Evolutionary conservation across 768 basidiomycete species (phyloP), one percentile per base, ranked within the genome.

Genomic region (Naganishia friedmannii): DNA sequence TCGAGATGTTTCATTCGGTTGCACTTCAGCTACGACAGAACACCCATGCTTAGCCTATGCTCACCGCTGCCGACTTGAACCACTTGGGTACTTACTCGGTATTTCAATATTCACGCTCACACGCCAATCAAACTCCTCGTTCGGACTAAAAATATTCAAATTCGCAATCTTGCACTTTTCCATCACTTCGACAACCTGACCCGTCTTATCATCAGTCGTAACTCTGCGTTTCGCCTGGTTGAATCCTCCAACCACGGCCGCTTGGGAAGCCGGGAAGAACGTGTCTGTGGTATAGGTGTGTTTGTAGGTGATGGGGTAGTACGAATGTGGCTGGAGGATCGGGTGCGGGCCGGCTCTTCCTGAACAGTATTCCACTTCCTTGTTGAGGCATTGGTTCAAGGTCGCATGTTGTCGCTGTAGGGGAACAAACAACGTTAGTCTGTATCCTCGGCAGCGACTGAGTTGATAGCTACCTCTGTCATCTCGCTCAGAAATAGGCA

Each of bases 61-160:
- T 37, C 34, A 37, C 34, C 34, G 34, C 42, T 8, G 2, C 15
- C 9, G 12, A 26, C 28, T n/a, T 8, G 53, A 65, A 29, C 3
- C 56, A 39, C 3, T 55, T 12, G 6, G 15, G 46, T 67, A 84
- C 87, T 72, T 74, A 95, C 93, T 85, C 29, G 91, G 90, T 46
- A 90, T 85, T 85, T 99, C 95, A n/a, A 91, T 77, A 79, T 87
- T 97, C 7, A 98, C 92, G 73, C 91, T 93, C 6, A 99, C 85
- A 67, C 96, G 83, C 92, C 92, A 98, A 81, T 99, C 96, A 53
- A 90, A 92, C 0, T 83, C 79, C 28, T 88, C 84, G 77, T 90
- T 90, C 9, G 95, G 95, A 76, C 87, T 87, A 79, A 86, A 89
- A 31, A 99, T 85, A 79, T 99, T 91, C 77, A 99, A 82, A 80